phyloP scores from a whole-genome alignment of 2,329 filamentous ascomycete species.

The Fusarium phyllophilum region DNA sequence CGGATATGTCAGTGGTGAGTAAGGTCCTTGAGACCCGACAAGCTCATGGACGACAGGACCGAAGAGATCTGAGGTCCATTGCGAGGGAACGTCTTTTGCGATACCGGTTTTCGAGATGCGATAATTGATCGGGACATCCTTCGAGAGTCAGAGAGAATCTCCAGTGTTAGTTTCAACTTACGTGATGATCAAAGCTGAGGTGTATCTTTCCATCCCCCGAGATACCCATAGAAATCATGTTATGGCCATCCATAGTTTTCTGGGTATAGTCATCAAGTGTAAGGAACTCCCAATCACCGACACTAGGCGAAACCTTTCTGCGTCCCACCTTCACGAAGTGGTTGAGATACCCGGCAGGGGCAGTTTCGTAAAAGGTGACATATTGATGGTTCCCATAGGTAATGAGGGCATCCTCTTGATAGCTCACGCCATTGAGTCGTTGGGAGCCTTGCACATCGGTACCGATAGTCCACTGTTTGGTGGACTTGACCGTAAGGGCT shows the following conservation, averaged over 20 bases:
- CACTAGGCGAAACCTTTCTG: background rate
- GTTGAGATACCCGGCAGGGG: slow-evolving; percentile 16
- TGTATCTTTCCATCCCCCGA: slow-evolving; percentile 33
- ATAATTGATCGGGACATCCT: slow-evolving; percentile 34
- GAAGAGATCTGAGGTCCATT: slow-evolving; percentile 22
- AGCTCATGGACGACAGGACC: slow-evolving; percentile 22
- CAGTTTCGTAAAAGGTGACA: slow-evolving; percentile 31
- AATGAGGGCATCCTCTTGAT: slow-evolving; percentile 31
- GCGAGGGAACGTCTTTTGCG: background rate
- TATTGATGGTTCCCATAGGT: slow-evolving; percentile 31
- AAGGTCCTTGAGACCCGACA: slow-evolving; percentile 15
- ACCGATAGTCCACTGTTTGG: slow-evolving; percentile 20
- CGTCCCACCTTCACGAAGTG: slow-evolving; percentile 26
- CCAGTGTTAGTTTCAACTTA: background rate
- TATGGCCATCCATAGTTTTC: slow-evolving; percentile 33
- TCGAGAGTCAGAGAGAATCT: background rate
- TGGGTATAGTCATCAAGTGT: slow-evolving; percentile 22
- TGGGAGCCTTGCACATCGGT: slow-evolving; percentile 29
- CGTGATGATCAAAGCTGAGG: slow-evolving; percentile 33
- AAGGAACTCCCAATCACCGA: slow-evolving; percentile 23
- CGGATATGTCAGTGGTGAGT: slow-evolving; percentile 23
- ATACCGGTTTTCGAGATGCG: slow-evolving; percentile 10
- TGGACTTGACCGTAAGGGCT: slow-evolving; percentile 20
- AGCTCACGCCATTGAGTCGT: slow-evolving; percentile 32
- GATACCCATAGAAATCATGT: slow-evolving; percentile 36